Base-by-base conservation (phyloP, 2,329 filamentous ascomycete genomes). In the Aspergillus terreus region DNA sequence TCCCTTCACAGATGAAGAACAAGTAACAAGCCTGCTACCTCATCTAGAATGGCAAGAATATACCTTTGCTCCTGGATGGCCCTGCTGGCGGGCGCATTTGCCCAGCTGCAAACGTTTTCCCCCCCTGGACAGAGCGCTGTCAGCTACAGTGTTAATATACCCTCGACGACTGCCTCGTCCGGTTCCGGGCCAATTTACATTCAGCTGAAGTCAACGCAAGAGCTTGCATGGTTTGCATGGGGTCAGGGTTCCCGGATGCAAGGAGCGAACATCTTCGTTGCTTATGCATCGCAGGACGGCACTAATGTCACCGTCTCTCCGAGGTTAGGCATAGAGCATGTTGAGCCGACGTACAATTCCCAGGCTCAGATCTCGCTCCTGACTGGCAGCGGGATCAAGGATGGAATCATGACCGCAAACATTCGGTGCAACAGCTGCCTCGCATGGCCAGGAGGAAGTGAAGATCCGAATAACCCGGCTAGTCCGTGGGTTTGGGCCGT, bases 281-380 rank as follows among this genome's bases (percentile, higher is more conserved):
- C 86, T 58, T 87, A 87, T 65, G 69, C 79, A 44, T 76, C 83
- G 56, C 2, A 46, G 23, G 44, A 59, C 4, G 46, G 49, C 9
- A 78, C 79, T 54, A 85, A 86, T 61, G 75, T 86, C 21, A 87
- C 84, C 1, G 63, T 86, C 48, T 85, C 82, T 55, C 76, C 82
- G 1, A 79, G 84, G 19, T 59, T 65, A 3, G 81, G 78, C 27
- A n/a, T 60, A 0, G 74, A 75, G 6, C 73, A 85, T 56, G 56
- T 64, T 33, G 67, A 73, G 70, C 84, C 84, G 0, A 44, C 67
- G 23, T 78, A 80, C 65, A 70, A 67, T 46, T 59, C 65, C 1
- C 68, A 73, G 5, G 70, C 72, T 21, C 67, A 75, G 30, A 65
- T 86, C 19, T 73, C 78, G 33, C 73, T 87, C 4, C 75, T 87